Conservation (phyloP, 345 rosid genomes). For the Ceriops decandra region DNA sequence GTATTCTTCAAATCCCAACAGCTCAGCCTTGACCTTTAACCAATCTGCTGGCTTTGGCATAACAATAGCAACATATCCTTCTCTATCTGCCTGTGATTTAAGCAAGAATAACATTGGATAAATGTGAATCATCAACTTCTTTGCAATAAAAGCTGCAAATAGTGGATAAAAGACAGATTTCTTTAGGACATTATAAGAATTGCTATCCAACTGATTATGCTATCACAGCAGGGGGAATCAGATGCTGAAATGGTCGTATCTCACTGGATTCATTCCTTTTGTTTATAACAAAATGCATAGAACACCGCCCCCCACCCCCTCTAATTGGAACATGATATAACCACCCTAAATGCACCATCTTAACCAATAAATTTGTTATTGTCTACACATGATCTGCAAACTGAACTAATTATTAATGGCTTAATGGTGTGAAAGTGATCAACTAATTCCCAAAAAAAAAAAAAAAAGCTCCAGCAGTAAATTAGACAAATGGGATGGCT, state of each 20-base stretch:
- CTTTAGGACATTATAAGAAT: too few relatives aligned
- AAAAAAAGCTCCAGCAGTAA: too few relatives aligned
- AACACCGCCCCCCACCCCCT: too few relatives aligned
- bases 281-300: background rate
- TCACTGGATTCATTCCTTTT: background rate
- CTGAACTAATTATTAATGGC: too few relatives aligned
- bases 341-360: too few relatives aligned
- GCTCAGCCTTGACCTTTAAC: constrained; percentile 58
- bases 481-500: too few relatives aligned
- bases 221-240: background rate
- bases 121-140: background rate
- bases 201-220: too few relatives aligned
- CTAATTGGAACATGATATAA: background rate
- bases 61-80: constrained; percentile 84
- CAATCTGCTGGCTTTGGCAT: constrained; percentile 90
- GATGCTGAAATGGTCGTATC: background rate
- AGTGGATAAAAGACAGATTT: background rate
- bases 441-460: too few relatives aligned
- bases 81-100: constrained; percentile 69
- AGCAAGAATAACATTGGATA: background rate
- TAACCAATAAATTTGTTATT: background rate
- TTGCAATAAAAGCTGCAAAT: constrained; percentile 2
- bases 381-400: too few relatives aligned
- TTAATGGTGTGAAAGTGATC: too few relatives aligned
- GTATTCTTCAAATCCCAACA: constrained; percentile 58